Conservation (phyloP, 352 stramenopile genomes). For the Phytopythium kandeliae region DNA sequence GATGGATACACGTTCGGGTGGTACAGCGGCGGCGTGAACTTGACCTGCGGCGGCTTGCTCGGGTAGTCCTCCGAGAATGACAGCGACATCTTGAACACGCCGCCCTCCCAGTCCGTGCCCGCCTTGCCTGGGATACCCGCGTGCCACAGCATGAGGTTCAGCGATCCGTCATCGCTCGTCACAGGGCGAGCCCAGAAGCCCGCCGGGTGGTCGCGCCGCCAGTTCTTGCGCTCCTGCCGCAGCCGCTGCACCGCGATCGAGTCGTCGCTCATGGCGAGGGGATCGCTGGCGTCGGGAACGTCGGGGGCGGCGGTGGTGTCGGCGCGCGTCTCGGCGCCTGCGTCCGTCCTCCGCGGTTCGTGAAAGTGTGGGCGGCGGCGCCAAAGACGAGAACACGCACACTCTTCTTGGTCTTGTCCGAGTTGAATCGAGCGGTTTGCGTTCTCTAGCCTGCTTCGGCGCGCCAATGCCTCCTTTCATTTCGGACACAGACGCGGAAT, state of each 20-base stretch:
- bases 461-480: neutral
- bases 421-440: too few species aligned
- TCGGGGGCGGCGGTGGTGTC: too few species aligned
- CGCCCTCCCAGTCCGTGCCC: constrained; percentile 97
- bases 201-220: constrained; percentile 92
- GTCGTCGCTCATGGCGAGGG: constrained; percentile 62
- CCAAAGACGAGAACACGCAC: neutral
- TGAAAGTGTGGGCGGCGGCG: neutral
- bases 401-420: too few species aligned
- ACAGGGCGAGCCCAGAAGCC: constrained; percentile 97
- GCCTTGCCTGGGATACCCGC: constrained; percentile 95
- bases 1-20: constrained; percentile 98
- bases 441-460: too few species aligned
- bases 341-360: too few species aligned
- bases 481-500: neutral
- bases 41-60: constrained; percentile 98
- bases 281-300: too few species aligned
- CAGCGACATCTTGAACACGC: constrained; percentile 97
- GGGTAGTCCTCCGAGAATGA: constrained; percentile 99
- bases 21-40: constrained; percentile 99
- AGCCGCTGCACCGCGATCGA: constrained; percentile 89
- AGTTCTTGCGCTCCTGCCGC: constrained; percentile 92
- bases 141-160: constrained; percentile 97
- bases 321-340: neutral
- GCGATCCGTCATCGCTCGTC: constrained; percentile 91